Percentiles rank a stretch among this genome's conserved stretches.
Conservation (phyloP, 768 basidiomycete species). For the Gymnopilus dilepis region DNA sequence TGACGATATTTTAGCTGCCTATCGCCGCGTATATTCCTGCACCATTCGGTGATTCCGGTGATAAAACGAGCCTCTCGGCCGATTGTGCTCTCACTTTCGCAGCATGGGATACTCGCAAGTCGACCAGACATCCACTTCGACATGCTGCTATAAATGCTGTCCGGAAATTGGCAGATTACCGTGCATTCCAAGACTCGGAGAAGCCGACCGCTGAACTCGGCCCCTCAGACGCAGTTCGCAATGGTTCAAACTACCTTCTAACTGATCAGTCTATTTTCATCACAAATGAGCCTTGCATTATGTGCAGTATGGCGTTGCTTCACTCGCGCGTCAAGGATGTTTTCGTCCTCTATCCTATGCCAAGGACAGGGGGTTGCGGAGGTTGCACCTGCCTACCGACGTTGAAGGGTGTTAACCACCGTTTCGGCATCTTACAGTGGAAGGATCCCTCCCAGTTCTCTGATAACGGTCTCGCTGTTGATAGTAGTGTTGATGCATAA, state of each 20-base stretch:
- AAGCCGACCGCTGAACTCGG: background rate
- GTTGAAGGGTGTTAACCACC: conserved; percentile 88
- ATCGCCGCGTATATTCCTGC: conserved; percentile 74
- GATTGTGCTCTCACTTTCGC: conserved; percentile 41
- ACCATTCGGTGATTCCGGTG: conserved; percentile 43
- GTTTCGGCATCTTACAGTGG: conserved; percentile 80
- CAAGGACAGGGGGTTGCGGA: conserved; percentile 86
- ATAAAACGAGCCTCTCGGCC: conserved; percentile 13
- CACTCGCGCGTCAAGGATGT: conserved; percentile 95
- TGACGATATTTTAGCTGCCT: conserved; percentile 58
- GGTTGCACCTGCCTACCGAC: conserved; percentile 75
- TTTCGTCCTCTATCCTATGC: conserved; percentile 74
- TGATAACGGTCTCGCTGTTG: conserved; percentile 30
- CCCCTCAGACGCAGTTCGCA: conserved; percentile 37
- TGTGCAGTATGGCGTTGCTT: conserved; percentile 96
- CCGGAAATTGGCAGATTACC: conserved; percentile 64
- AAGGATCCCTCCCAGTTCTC: conserved; percentile 32
- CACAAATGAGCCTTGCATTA: conserved; percentile 96
- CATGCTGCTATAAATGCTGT: conserved; percentile 86
- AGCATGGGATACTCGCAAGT: conserved; percentile 73
- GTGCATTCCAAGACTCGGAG: conserved; percentile 31
- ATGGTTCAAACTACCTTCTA: conserved; percentile 86
- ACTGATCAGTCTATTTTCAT: conserved; percentile 85
- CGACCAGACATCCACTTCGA: conserved; percentile 76
- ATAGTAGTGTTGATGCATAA: conserved; percentile 44